Evolutionary conservation across 768 basidiomycete species (phyloP).

Genomic region (Pleurotus platypus): DNA sequence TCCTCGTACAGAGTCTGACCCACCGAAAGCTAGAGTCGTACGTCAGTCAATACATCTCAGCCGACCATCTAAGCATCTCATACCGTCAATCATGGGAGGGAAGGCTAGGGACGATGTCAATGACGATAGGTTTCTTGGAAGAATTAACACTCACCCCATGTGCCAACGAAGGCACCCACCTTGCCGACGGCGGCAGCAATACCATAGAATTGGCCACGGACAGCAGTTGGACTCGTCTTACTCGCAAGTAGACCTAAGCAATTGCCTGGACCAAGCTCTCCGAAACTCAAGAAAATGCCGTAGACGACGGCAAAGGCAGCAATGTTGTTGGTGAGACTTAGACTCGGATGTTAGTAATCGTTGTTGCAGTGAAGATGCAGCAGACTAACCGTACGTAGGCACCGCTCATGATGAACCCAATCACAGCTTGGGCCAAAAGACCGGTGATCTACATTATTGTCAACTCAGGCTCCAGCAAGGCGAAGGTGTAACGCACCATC

Average conservation of each 20-base stretch:
- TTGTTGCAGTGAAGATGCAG: not conserved
- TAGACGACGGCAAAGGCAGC: constrained; percentile 85
- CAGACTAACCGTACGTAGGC: constrained; percentile 52
- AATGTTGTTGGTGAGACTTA: constrained; percentile 57
- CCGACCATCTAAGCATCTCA: constrained; percentile 10
- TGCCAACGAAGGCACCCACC: constrained; percentile 79
- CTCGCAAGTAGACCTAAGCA: constrained; percentile 81
- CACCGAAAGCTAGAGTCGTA: constrained; percentile 55
- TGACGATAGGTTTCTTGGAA: not conserved
- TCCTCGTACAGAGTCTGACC: constrained; percentile 43
- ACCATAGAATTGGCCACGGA: constrained; percentile 86
- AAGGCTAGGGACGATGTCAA: constrained; percentile 41
- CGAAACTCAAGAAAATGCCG: constrained; percentile 87
- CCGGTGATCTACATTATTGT: constrained; percentile 51
- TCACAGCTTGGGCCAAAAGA: constrained; percentile 60
- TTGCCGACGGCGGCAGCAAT: constrained; percentile 84
- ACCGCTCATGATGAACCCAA: constrained; percentile 91
- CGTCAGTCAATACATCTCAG: constrained; percentile 4
- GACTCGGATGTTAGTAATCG: not conserved
- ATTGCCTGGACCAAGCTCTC: constrained; percentile 88
- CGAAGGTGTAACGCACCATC: constrained; percentile 44
- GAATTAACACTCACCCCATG: constrained; percentile 55
- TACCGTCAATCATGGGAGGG: constrained; percentile 62
- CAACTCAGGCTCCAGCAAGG: not conserved
- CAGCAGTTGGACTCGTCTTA: constrained; percentile 82